Evolutionary conservation across 1,284 basidiomycete species (phyloP).

Genomic region (Ceratobasidium sp.): DNA sequence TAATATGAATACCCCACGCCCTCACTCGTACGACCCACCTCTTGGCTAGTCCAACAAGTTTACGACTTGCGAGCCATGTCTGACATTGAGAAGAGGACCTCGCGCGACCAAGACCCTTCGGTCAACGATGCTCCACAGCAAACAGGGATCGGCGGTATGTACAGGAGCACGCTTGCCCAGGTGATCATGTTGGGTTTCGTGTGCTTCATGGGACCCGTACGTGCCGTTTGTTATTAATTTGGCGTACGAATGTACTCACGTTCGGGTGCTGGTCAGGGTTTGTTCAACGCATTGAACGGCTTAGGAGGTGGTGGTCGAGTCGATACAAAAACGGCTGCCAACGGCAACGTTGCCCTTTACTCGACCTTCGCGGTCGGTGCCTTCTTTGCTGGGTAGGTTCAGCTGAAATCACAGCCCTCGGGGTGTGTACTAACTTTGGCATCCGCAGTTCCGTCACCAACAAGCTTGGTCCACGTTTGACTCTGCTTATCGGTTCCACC

Average conservation of each 20-base stretch:
- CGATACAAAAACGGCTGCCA: conserved; percentile 64
- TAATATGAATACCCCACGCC: conserved; percentile 15
- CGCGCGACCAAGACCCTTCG: conserved; percentile 18
- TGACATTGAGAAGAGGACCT: conserved; percentile 27
- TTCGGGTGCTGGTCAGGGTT: conserved; percentile 43
- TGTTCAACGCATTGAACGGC: conserved; percentile 52
- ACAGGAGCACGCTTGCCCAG: conserved; percentile 58
- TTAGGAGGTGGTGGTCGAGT: conserved; percentile 76
- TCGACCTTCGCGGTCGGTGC: conserved; percentile 64
- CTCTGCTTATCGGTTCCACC: conserved; percentile 71
- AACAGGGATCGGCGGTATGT: conserved; percentile 50
- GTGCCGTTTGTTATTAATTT: background rate
- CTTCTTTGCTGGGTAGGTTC: conserved; percentile 45
- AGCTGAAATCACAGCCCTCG: background rate
- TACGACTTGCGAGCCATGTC: conserved; percentile 15
- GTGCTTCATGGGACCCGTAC: conserved; percentile 63
- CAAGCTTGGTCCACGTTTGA: conserved; percentile 73
- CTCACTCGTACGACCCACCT: conserved; percentile 28
- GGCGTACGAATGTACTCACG: background rate
- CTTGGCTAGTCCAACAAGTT: background rate
- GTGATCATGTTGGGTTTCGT: conserved; percentile 69
- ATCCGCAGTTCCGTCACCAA: conserved; percentile 71
- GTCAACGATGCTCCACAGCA: conserved; percentile 13
- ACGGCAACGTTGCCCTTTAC: conserved; percentile 69
- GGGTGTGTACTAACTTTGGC: background rate